Evolutionary conservation across 2,329 filamentous ascomycete species (phyloP).

Genomic region (Calonectria pseudoturangicola): DNA sequence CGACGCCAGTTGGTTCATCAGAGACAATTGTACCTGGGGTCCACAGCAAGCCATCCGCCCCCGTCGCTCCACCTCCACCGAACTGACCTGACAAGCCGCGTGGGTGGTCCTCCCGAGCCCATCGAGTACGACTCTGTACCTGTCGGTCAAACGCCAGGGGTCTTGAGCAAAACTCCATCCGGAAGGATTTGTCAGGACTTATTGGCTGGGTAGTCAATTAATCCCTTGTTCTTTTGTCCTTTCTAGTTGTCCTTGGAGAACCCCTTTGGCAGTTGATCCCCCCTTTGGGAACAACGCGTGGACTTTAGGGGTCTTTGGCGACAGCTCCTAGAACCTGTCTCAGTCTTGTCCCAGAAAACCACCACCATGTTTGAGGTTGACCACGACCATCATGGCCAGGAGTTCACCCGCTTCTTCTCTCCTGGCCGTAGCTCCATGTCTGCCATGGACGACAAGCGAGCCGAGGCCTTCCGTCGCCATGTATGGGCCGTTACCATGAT

Average conservation of each 20-base stretch:
- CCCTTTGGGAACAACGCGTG: slow-evolving; percentile 5
- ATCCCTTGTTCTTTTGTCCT: neutral
- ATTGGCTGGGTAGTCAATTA: slow-evolving; percentile 22
- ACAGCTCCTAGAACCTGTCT: slow-evolving; percentile 34
- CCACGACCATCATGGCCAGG: slow-evolving; percentile 53
- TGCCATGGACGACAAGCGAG: slow-evolving; percentile 52
- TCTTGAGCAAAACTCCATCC: slow-evolving; percentile 20
- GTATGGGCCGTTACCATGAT: slow-evolving; percentile 55
- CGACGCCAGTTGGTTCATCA: slow-evolving; percentile 18
- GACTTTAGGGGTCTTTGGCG: slow-evolving; percentile 18
- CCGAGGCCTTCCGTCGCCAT: slow-evolving; percentile 54
- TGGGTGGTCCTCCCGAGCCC: slow-evolving; percentile 23
- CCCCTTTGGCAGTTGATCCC: neutral
- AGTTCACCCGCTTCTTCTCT: slow-evolving; percentile 55
- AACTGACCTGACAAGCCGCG: slow-evolving; percentile 39
- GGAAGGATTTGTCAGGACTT: slow-evolving; percentile 6
- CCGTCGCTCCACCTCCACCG: slow-evolving; percentile 37
- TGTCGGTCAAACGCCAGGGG: slow-evolving; percentile 34
- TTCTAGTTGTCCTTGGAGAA: neutral
- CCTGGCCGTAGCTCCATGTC: slow-evolving; percentile 54
- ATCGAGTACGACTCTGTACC: slow-evolving; percentile 28
- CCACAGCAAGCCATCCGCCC: slow-evolving; percentile 19
- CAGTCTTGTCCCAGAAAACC: slow-evolving; percentile 30
- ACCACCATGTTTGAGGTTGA: slow-evolving; percentile 54
- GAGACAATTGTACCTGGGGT: neutral